phyloP scores from a whole-genome alignment of 225 moss, liverwort and hornwort species.

The Physcomitrellopsis africana region DNA sequence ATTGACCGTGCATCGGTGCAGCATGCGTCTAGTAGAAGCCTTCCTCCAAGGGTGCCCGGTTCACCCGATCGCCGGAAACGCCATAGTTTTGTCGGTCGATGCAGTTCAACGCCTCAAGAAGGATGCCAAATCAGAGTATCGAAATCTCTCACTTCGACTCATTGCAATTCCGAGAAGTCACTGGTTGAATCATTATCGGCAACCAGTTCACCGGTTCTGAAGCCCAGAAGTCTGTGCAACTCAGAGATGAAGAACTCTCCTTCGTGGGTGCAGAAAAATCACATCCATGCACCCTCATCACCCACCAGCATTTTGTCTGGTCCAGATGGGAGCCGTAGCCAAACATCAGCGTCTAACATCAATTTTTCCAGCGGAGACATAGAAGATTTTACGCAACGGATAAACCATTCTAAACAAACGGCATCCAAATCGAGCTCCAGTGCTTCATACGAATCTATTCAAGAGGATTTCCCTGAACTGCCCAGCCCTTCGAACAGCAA shows the following conservation, averaged over 20 bases:
- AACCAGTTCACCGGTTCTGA: constrained; percentile 1
- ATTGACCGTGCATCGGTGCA: constrained; percentile 18
- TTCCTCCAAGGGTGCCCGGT: constrained; percentile 23
- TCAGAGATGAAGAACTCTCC: constrained; percentile 26
- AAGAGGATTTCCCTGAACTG: constrained; percentile 29
- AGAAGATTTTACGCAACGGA: constrained; percentile 46
- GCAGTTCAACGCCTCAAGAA: constrained; percentile 43
- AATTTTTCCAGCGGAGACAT: constrained; percentile 57
- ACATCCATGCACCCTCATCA: constrained; percentile 38
- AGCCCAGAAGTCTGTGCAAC: constrained; percentile 19
- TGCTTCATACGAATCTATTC: constrained; percentile 30
- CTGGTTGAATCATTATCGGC: neutral
- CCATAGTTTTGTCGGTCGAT: constrained; percentile 23
- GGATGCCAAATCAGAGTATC: constrained; percentile 41
- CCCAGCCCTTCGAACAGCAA: constrained; percentile 17
- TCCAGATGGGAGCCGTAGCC: constrained; percentile 52
- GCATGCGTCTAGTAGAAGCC: constrained; percentile 25
- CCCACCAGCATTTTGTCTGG: constrained; percentile 64
- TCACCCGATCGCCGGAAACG: neutral
- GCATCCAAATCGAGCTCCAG: constrained; percentile 50
- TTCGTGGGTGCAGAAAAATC: too few species aligned
- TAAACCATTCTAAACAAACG: constrained; percentile 40
- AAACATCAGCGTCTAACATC: constrained; percentile 52
- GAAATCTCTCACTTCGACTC: constrained; percentile 21
- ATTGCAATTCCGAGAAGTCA: neutral